Percentiles rank a stretch among this genome's conserved stretches.
These are phyloP conservation scores for Allomyces macrogynus DNA, from an alignment of 192 early-diverging fungal genomes.

Conservation along the genomic window DNA sequence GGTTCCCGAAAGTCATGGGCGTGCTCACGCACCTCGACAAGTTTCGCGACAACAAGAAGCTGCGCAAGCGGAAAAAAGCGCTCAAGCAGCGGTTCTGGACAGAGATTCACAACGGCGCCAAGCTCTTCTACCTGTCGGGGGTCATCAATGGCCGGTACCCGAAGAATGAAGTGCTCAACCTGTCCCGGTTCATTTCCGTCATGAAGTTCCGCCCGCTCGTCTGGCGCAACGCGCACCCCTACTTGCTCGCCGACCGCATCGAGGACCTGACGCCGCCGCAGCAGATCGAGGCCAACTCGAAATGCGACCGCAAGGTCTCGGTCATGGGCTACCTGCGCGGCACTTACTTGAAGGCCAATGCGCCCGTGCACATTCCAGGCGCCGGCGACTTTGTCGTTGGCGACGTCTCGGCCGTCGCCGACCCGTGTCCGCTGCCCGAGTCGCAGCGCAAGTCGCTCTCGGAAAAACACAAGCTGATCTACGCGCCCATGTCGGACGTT, in stretches of 20 bases:
- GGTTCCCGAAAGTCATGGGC: conserved; percentile 95
- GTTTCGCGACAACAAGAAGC: conserved; percentile 81
- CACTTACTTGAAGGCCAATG: conserved; percentile 69
- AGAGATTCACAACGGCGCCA: conserved; percentile 97
- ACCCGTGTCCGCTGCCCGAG: conserved; percentile 94
- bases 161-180: conserved; percentile 80
- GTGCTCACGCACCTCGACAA: conserved; percentile 90
- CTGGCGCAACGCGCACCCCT: conserved; percentile 97
- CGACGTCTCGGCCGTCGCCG: conserved; percentile 55
- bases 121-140: conserved; percentile 94
- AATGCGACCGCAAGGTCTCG: conserved; percentile 77
- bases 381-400: conserved; percentile 67
- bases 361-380: conserved; percentile 89
- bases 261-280: conserved; percentile 94
- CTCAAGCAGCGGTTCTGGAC: conserved; percentile 99
- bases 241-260: conserved; percentile 85
- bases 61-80: conserved; percentile 72
- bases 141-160: conserved; percentile 84
- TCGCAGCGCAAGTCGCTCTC: conserved; percentile 72
- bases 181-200: conserved; percentile 93
- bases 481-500: conserved; percentile 95
- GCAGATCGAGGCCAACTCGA: conserved; percentile 50
- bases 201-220: conserved; percentile 92
- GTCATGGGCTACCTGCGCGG: conserved; percentile 91
- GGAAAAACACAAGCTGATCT: conserved; percentile 89